Conservation (phyloP, 768 basidiomycete species). For the Bullera alba region DNA sequence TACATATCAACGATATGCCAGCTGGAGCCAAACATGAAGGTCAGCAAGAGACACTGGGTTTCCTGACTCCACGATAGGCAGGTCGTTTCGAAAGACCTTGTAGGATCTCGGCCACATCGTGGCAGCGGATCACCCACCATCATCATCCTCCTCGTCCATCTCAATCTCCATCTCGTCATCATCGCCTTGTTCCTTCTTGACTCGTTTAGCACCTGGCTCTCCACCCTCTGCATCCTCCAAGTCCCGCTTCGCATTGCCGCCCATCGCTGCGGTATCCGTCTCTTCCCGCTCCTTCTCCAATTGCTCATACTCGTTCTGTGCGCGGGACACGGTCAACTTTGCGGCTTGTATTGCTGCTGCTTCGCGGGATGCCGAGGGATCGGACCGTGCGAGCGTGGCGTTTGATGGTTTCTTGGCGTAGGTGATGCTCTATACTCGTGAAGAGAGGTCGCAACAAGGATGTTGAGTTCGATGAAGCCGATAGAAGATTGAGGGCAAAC, state of each 20-base stretch:
- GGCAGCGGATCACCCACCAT: conserved; percentile 27
- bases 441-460: not conserved
- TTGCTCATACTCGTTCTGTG: conserved; percentile 50
- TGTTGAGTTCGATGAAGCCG: not conserved
- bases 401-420: conserved; percentile 87
- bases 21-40: too few relatives aligned
- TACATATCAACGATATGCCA: conserved; percentile 39
- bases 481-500: not conserved
- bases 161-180: conserved; percentile 70
- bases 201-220: conserved; percentile 60
- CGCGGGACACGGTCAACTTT: conserved; percentile 47
- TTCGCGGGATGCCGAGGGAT: conserved; percentile 49
- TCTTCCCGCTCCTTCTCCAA: conserved; percentile 54
- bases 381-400: conserved; percentile 69
- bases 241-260: conserved; percentile 50
- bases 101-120: too few relatives aligned
- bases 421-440: conserved; percentile 71
- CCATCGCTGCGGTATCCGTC: conserved; percentile 46
- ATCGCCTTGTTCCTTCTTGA: conserved; percentile 57
- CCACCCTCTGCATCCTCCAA: conserved; percentile 56
- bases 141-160: conserved; percentile 73
- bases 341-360: conserved; percentile 36
- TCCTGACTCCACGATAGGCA: too few relatives aligned
- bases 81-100: too few relatives aligned
- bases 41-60: too few relatives aligned